Evolutionary conservation across 2,329 filamentous ascomycete species (phyloP), one percentile per base, ranked within the genome.

Genomic region (Penicillium verrucosum): DNA sequence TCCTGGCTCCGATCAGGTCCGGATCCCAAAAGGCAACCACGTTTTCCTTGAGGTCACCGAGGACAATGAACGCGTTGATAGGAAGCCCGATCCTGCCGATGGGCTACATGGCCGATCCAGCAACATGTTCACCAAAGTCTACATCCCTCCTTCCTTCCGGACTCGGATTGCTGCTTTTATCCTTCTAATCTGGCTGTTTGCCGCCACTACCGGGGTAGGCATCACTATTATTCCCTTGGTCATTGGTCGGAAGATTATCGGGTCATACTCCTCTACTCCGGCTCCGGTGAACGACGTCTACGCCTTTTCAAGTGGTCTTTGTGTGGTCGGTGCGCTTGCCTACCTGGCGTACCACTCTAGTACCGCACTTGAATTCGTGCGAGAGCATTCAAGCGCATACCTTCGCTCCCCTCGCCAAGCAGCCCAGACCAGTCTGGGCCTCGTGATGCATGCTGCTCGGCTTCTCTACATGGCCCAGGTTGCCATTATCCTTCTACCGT

Each of bases 1-100:
- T n/a, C 94, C 94, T 11, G 92, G 91, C 18, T 96, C 92, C 1
- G 94, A 99, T 72, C 92, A 96, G 71, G 90, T 97, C 63, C 91
- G 95, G 68, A 92, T 97, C 36, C 90, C 92, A 4, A 96, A 95
- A 73, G 89, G 90, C 38, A 83, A 82, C 45, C 78, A 81, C 16
- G 92, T 96, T 4, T 97, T 99, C 68, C 77, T 96, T 18, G 84
- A 89, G 49, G 88, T 93, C 9, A 81, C 83, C 11, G 84, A 89
- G 51, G 74, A 86, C 27, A 88, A 92, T 58, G 78, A 85, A 42
- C 81, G 86, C 38, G 74, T 84, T 36, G 87, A 90, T 69, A 85
- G 85, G 27, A 78, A 78, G 71, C 67, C 77, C 67, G 75, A 84
- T 77, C 66, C 75, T 69, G 68, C 79, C 61, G 68, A 84, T 73